These are phyloP conservation scores for Hyaloscypha finlandica DNA, from an alignment of 495 filamentous ascomycete genomes.

Conservation along the genomic window DNA sequence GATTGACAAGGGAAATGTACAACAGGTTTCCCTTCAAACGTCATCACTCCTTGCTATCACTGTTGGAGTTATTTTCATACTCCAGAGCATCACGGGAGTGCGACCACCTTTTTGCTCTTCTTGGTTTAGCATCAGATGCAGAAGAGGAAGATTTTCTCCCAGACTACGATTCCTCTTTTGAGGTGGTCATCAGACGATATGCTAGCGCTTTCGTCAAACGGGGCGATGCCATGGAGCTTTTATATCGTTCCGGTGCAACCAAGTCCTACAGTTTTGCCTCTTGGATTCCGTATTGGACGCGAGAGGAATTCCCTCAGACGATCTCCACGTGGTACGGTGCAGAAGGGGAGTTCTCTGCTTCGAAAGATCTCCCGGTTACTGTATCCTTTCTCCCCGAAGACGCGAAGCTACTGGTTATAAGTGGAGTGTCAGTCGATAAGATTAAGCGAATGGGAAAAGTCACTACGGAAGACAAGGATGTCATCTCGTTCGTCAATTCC, in stretches of 20 bases:
- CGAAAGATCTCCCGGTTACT: neutral
- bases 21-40: neutral
- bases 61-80: neutral
- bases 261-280: conserved; percentile 13
- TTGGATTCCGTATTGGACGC: conserved; percentile 23
- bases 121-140: conserved; percentile 11
- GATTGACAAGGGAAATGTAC: neutral
- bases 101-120: conserved; percentile 16
- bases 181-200: conserved; percentile 11
- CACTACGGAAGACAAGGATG: neutral
- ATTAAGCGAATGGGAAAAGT: neutral
- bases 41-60: neutral
- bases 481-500: neutral
- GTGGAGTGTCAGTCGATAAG: neutral
- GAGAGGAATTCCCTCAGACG: neutral
- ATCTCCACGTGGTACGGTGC: neutral
- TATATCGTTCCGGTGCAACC: conserved; percentile 6
- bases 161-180: conserved; percentile 17
- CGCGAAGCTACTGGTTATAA: neutral
- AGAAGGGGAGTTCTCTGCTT: neutral
- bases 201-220: conserved; percentile 5
- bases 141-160: conserved; percentile 1
- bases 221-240: conserved; percentile 11
- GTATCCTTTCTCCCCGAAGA: neutral
- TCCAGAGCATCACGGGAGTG: neutral